Base-by-base conservation (phyloP, 768 basidiomycete species). In the Podaxis sp. region DNA sequence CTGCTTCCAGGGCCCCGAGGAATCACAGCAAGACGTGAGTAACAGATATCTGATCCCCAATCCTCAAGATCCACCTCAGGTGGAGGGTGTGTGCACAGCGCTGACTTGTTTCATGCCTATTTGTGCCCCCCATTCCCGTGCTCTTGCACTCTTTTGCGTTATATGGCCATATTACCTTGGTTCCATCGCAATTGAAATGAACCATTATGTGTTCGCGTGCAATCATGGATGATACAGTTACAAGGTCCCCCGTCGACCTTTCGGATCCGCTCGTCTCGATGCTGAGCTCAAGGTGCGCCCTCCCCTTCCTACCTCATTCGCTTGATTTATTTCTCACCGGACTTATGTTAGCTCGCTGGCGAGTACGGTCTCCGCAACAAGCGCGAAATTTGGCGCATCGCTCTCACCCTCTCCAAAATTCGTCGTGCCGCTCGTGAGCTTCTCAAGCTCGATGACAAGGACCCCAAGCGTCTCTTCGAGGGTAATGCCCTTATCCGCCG, bases 361-460 rank as follows among this genome's bases (percentile, higher is more conserved):
- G 97, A 99, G 81, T 98, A 95, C 83, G 97, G 97, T 76, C 93
- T 98, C 74, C 92, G 95, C 77, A 98, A 98, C 91, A 99, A 99
- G 85, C 91, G 96, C 75, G 97, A 99, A 82, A 97, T 98, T 82
- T 99, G 96, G 97, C 93, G 97, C 72, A 98, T 99, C 77, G 88
- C 93, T 75, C 89, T 99, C 72, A 88, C 88, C 75, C 89, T 99
- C 58, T 99, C 97, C 71, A 98, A 99, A 86, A 99, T 99, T 74
- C 96, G 97, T 83, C 95, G 97, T 89, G 97, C 97, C 65, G 97
- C 97, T 67, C 96, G 97, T 90, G 97, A 99, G 82, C 91, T 99
- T 73, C 90, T 99, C 80, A 99, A 99, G 84, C 94, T 99, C 79
- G 97, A 99, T 68, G 90, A 86, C 79, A 98, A 99, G 78, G 97